A percentile compares a stretch with the other conserved stretches of the same genome.
Conservation (phyloP, 2,329 filamentous ascomycete species). For the Coniella lustricola region DNA sequence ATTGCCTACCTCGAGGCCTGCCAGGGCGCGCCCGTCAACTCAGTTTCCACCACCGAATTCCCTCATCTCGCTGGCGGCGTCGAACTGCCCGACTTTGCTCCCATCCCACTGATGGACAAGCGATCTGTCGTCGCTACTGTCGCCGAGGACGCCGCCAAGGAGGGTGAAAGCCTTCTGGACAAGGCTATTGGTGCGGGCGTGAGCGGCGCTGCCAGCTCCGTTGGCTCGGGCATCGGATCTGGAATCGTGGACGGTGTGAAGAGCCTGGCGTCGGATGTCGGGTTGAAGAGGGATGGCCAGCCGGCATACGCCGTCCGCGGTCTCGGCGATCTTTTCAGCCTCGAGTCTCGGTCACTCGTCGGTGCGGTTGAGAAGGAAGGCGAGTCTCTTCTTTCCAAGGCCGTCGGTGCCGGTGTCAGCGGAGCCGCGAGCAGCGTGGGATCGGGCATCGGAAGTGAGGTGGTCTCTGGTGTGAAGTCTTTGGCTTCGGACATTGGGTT, state of each 20-base stretch:
- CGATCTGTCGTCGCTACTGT: not conserved
- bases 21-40: not conserved
- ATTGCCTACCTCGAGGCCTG: constrained; percentile 1
- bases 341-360: not conserved
- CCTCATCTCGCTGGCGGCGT: not conserved
- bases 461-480: not conserved
- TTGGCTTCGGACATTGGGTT: not conserved
- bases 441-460: not conserved
- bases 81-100: not conserved
- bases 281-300: not conserved
- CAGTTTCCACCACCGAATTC: not conserved
- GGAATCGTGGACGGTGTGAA: not conserved
- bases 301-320: not conserved
- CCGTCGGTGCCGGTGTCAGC: not conserved
- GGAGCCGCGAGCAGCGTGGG: too few relatives aligned
- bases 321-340: not conserved
- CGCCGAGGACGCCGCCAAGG: not conserved
- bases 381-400: not conserved
- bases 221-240: not conserved
- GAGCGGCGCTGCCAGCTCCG: not conserved
- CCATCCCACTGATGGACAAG: not conserved
- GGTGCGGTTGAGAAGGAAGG: not conserved
- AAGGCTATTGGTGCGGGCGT: not conserved
- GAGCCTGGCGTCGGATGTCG: not conserved
- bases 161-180: not conserved